Conservation (phyloP, 2,329 filamentous ascomycete species). For the Epichloe elymi region DNA sequence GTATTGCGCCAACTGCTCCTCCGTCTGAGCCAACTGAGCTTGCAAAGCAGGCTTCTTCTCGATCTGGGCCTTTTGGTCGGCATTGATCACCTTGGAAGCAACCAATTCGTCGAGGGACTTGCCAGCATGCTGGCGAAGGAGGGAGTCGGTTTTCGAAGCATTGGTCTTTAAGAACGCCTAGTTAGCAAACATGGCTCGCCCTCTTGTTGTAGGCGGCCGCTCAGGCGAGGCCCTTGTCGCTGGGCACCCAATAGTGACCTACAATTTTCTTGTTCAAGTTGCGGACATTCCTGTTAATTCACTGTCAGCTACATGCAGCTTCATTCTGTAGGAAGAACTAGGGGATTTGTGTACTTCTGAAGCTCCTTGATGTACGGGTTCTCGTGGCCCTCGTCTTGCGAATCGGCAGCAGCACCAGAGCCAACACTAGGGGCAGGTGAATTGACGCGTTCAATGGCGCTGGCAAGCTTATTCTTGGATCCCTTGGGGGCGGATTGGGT, state of each 20-base stretch:
- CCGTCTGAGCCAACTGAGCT: conserved; percentile 52
- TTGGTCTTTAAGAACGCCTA: conserved; percentile 37
- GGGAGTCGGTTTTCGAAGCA: conserved; percentile 56
- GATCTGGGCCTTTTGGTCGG: conserved; percentile 65
- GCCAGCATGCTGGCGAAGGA: conserved; percentile 55
- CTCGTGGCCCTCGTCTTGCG: conserved; percentile 50
- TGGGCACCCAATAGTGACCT: conserved; percentile 24
- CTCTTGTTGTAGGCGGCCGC: not conserved
- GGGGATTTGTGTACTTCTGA: conserved; percentile 51
- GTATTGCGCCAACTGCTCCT: conserved; percentile 62
- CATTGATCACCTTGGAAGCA: conserved; percentile 58
- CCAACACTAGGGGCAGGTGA: conserved; percentile 38
- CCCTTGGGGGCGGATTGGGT: conserved; percentile 50
- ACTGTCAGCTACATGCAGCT: not conserved
- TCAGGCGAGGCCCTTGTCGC: not conserved
- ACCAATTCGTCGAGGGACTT: conserved; percentile 65
- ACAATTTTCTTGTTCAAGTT: conserved; percentile 93
- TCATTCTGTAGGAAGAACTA: conserved; percentile 17
- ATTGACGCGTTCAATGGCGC: conserved; percentile 36
- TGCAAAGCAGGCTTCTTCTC: conserved; percentile 64
- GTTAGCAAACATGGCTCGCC: conserved; percentile 18
- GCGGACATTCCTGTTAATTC: conserved; percentile 58
- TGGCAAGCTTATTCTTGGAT: conserved; percentile 53
- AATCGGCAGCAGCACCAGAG: conserved; percentile 38
- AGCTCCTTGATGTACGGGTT: conserved; percentile 77